Conservation (phyloP, 2,329 filamentous ascomycete genomes). For the Penicillium brasilianum region DNA sequence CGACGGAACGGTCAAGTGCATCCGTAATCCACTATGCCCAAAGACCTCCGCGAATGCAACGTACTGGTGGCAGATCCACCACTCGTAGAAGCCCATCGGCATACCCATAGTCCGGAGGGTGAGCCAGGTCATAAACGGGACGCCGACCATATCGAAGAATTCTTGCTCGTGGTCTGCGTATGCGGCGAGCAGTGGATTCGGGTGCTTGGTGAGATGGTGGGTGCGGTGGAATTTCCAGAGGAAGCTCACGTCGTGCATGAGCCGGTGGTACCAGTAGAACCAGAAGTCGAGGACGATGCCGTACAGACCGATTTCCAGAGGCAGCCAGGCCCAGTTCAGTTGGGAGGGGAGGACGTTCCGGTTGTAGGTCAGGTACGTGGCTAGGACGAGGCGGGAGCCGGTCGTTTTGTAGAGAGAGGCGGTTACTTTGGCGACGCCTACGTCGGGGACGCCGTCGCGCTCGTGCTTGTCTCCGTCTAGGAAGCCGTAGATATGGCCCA, state of each 20-base stretch:
- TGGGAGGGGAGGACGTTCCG: conserved; percentile 30
- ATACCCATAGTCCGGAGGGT: conserved; percentile 45
- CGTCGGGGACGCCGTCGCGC: conserved; percentile 50
- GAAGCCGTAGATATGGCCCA: conserved; percentile 30
- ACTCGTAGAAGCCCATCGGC: conserved; percentile 55
- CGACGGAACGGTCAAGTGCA: conserved; percentile 44
- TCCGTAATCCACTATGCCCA: conserved; percentile 33
- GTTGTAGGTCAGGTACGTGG: conserved; percentile 39
- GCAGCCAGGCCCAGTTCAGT: conserved; percentile 42
- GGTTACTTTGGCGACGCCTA: conserved; percentile 43
- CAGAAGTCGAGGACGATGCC: conserved; percentile 34
- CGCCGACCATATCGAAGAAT: conserved; percentile 50
- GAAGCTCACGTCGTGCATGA: conserved; percentile 49
- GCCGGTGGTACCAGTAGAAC: conserved; percentile 38
- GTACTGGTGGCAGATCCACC: conserved; percentile 55
- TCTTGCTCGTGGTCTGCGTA: conserved; percentile 54
- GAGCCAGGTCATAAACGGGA: conserved; percentile 48
- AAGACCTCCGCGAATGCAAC: conserved; percentile 45
- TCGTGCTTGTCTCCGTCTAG: conserved; percentile 32
- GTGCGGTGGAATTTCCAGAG: conserved; percentile 54
- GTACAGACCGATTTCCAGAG: conserved; percentile 39
- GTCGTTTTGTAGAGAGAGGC: conserved; percentile 43
- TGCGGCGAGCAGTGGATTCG: conserved; percentile 48
- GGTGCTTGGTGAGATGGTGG: conserved; percentile 54
- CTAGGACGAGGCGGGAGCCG: conserved; percentile 40